Evolutionary conservation across 805 yeast genomes (phyloP).

Genomic region (Kodamaea hsintzibuensis): DNA sequence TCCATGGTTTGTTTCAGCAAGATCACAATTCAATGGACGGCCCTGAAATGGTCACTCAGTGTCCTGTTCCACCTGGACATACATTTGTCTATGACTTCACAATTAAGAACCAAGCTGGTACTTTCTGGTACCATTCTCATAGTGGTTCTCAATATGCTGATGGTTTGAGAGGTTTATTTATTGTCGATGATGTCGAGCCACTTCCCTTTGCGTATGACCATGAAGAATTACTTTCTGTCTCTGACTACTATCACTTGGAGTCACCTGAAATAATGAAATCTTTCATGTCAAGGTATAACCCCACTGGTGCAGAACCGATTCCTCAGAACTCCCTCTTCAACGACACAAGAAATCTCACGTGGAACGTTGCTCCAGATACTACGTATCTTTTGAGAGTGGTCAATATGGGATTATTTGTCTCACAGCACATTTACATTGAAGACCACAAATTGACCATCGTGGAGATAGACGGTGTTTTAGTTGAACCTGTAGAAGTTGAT

Average conservation of each 20-base stretch:
- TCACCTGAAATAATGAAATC: slow-evolving; percentile 45
- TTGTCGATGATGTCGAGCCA: slow-evolving; percentile 49
- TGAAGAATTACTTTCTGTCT: slow-evolving; percentile 54
- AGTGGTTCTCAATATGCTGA: slow-evolving; percentile 77
- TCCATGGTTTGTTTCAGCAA: slow-evolving; percentile 46
- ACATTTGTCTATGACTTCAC: slow-evolving; percentile 41
- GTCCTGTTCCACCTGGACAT: slow-evolving; percentile 44
- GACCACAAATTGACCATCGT: slow-evolving; percentile 43
- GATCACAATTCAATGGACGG: slow-evolving; percentile 46
- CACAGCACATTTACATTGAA: slow-evolving; percentile 51
- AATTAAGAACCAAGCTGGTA: slow-evolving; percentile 36
- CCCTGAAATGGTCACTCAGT: slow-evolving; percentile 47
- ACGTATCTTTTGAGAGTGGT: slow-evolving; percentile 65
- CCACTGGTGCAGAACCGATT: slow-evolving; percentile 84
- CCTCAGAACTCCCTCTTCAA: slow-evolving; percentile 68
- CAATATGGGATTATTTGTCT: slow-evolving; percentile 71
- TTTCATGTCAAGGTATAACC: slow-evolving; percentile 67
- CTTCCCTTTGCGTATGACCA: slow-evolving; percentile 63
- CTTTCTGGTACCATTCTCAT: slow-evolving; percentile 77
- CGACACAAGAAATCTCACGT: slow-evolving; percentile 58
- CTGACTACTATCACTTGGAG: slow-evolving; percentile 65
- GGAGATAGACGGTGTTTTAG: slow-evolving; percentile 52
- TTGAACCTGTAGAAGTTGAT: slow-evolving; percentile 56
- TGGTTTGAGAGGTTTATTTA: slow-evolving; percentile 69
- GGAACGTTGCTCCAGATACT: slow-evolving; percentile 56